Base-by-base conservation (phyloP, 2,329 filamentous ascomycete genomes). In the Seiridium cupressi region DNA sequence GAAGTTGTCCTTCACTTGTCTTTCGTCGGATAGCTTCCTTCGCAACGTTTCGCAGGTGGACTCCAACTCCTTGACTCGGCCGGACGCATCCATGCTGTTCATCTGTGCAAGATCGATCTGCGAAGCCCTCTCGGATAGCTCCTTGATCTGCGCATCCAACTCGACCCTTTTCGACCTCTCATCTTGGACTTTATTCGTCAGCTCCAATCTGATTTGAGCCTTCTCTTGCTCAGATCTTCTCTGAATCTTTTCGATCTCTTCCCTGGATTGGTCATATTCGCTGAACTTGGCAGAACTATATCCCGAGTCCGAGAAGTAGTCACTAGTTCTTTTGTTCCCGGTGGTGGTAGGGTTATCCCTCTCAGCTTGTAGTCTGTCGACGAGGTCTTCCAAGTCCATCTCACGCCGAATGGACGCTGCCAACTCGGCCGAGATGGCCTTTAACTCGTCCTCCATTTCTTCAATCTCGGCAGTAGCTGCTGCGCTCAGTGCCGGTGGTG, bases 221-320 rank as follows among this genome's bases (percentile, higher is more conserved):
- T 92, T 93, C 70, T 97, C 93, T 76, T 97, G 94, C 76, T 98
- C 94, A 2, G 91, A 88, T 66, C 88, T 88, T 65, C 95, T 85
- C 68, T 93, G 90, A 51, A 95, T 82, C 73, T 88, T 91, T 62
- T 96, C 92, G 40, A 97, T 79, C 72, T 97, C 92, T 69, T 89
- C 86, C 55, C 81, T 83, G 38, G 79, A 81, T 48, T 84, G 80
- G 61, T 89, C 86, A 61, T 79, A 79, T 51, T 91, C 89, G 62
- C 89, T 88, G 69, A 89, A 89, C 69, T 92, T 90, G 57, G 91
- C 84, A 1, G 92, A 94, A 73, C 92, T 94, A 60, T 92, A 89
- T 38, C 95, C 95, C 5, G 93, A 97, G 74, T 99, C 95, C 2
- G 95, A 99, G 73, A 95, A 99, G 77, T 99, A 98, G 76, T 99